Evolutionary conservation across 1,284 basidiomycete genomes (phyloP).

Genomic region (Heterobasidion parviporum): DNA sequence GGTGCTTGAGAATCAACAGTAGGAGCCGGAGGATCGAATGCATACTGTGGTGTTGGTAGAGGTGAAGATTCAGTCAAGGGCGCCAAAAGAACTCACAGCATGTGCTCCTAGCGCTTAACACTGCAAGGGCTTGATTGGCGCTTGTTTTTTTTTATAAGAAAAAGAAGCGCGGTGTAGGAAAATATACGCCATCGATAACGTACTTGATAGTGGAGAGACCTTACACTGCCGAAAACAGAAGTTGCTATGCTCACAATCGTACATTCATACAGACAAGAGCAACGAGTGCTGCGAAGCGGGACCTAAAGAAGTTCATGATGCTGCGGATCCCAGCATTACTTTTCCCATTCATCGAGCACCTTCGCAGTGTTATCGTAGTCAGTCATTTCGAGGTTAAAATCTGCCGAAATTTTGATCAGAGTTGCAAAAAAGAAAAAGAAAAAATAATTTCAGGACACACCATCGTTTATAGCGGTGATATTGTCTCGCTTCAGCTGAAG

Average conservation of each 20-base stretch:
- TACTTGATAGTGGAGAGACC: too few species aligned
- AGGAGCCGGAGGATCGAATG: too few species aligned
- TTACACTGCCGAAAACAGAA: too few species aligned
- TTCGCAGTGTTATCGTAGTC: conserved; percentile 31
- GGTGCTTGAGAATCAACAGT: too few species aligned
- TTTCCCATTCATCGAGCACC: conserved; percentile 40
- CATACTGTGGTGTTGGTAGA: too few species aligned
- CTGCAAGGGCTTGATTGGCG: too few species aligned
- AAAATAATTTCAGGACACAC: conserved; percentile 22
- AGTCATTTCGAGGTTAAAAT: conserved; percentile 33
- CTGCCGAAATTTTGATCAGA: conserved; percentile 17
- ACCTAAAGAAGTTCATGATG: neutral
- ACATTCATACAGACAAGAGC: neutral
- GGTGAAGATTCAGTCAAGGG: too few species aligned
- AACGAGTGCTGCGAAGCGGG: neutral
- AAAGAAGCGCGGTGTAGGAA: too few species aligned
- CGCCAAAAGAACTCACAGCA: too few species aligned
- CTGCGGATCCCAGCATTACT: conserved; percentile 14
- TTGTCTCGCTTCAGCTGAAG: conserved; percentile 42
- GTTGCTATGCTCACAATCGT: neutral
- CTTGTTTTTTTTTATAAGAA: too few species aligned
- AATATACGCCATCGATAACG: too few species aligned
- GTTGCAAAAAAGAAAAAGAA: neutral
- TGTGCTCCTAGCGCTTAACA: too few species aligned
- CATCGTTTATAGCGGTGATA: conserved; percentile 39